Evolutionary conservation across 352 stramenopile genomes (phyloP).

Genomic region (Globisporangium paroecandrum): DNA sequence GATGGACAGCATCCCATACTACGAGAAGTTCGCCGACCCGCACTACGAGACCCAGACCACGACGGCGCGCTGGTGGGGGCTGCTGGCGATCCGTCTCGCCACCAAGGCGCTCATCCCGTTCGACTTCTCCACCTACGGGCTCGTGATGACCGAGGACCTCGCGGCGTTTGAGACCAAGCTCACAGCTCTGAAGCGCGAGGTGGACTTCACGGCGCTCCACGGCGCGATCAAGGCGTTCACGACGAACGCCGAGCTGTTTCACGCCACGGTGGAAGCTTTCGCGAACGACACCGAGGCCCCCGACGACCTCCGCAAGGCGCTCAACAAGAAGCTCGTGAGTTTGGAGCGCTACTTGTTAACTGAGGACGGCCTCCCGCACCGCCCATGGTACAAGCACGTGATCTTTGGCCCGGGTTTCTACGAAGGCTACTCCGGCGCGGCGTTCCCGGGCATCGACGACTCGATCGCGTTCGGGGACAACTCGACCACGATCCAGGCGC

Average conservation of each 20-base stretch:
- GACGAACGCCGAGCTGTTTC: slow-evolving; percentile 31
- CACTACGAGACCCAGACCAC: slow-evolving; percentile 49
- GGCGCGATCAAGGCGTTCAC: slow-evolving; percentile 42
- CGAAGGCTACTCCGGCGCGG: slow-evolving; percentile 45
- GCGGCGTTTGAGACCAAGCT: slow-evolving; percentile 25
- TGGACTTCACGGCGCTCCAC: slow-evolving; percentile 38
- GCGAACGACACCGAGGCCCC: not conserved
- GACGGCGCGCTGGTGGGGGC: slow-evolving; percentile 54
- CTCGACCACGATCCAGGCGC: slow-evolving; percentile 28
- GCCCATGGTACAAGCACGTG: slow-evolving; percentile 55
- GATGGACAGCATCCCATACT: slow-evolving; percentile 82
- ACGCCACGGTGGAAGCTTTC: slow-evolving; percentile 13
- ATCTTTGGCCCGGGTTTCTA: slow-evolving; percentile 58
- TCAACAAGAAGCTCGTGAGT: slow-evolving; percentile 50
- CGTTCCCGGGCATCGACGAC: slow-evolving; percentile 50
- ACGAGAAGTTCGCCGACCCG: slow-evolving; percentile 53
- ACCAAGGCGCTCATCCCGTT: slow-evolving; percentile 57
- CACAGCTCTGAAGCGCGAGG: slow-evolving; percentile 11
- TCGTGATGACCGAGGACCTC: slow-evolving; percentile 54
- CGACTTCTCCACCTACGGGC: slow-evolving; percentile 58
- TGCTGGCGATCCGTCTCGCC: slow-evolving; percentile 58
- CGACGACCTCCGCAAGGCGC: slow-evolving; percentile 22
- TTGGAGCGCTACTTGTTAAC: slow-evolving; percentile 44
- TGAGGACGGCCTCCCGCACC: slow-evolving; percentile 40
- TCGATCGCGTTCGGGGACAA: slow-evolving; percentile 43